Percentiles rank a stretch among this genome's conserved stretches.
These are phyloP conservation scores for Diaporthe helianthi DNA, from an alignment of 2,329 filamentous ascomycete species.

Conservation along the genomic window DNA sequence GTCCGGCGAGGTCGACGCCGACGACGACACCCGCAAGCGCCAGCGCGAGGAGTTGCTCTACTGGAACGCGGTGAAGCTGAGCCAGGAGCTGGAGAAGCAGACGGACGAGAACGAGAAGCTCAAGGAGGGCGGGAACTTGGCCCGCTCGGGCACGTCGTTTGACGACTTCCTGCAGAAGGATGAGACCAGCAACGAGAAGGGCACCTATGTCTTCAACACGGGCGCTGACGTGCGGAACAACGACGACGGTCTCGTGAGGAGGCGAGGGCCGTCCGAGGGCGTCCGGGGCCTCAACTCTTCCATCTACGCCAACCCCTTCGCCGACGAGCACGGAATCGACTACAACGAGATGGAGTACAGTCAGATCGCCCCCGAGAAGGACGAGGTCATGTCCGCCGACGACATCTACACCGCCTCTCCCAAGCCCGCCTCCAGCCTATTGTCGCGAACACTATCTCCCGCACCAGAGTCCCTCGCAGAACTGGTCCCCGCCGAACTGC, in stretches of 20 bases:
- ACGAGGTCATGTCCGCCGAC: constrained; percentile 54
- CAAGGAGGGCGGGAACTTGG: constrained; percentile 11
- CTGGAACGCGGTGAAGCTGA: constrained; percentile 56
- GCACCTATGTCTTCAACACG: constrained; percentile 65
- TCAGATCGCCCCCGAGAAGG: constrained; percentile 52
- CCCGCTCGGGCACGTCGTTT: constrained; percentile 52
- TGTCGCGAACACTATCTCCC: constrained; percentile 35
- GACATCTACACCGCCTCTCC: constrained; percentile 65
- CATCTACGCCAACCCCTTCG: constrained; percentile 64
- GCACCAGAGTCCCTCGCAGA: constrained; percentile 25
- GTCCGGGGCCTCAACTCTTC: constrained; percentile 54
- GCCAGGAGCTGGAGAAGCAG: constrained; percentile 40
- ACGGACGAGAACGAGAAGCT: constrained; percentile 38
- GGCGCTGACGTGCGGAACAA: constrained; percentile 53
- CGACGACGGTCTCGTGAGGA: constrained; percentile 56
- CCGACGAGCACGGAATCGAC: constrained; percentile 62
- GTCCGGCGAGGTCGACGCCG: constrained; percentile 63
- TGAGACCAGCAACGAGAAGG: constrained; percentile 54
- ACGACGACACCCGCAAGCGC: constrained; percentile 65
- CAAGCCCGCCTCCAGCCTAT: constrained; percentile 39
- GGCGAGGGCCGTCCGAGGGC: constrained; percentile 53
- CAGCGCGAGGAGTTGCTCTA: constrained; percentile 71
- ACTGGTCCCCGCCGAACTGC: constrained; percentile 4
- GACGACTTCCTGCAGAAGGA: constrained; percentile 66
- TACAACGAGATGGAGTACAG: constrained; percentile 54